Evolutionary conservation across 2,329 filamentous ascomycete species (phyloP).

Genomic region (Periconia sp.): DNA sequence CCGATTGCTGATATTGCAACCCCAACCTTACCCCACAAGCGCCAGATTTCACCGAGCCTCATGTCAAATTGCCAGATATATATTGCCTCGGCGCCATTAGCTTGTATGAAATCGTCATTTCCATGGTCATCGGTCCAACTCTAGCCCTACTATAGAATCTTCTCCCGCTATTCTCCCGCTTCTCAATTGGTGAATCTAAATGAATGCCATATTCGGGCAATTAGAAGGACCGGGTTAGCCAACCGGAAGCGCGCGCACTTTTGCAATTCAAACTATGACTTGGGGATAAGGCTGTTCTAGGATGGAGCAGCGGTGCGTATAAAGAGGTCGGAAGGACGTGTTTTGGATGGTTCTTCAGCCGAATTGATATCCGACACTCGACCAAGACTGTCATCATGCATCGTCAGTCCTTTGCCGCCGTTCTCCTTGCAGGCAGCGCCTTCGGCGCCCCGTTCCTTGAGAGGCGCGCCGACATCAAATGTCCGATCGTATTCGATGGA

Average conservation of each 20-base stretch:
- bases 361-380: neutral
- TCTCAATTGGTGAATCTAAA: constrained; percentile 25
- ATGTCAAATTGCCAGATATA: constrained; percentile 17
- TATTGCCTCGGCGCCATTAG: constrained; percentile 15
- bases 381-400: constrained; percentile 25
- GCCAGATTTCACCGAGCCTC: constrained; percentile 15
- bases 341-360: neutral
- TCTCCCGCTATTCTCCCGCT: constrained; percentile 21
- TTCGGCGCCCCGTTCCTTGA: constrained; percentile 29
- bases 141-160: constrained; percentile 31
- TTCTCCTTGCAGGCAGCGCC: constrained; percentile 27
- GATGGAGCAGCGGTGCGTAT: constrained; percentile 14
- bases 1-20: constrained; percentile 9
- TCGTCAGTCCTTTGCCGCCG: constrained; percentile 23
- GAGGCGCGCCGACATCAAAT: constrained; percentile 29
- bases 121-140: constrained; percentile 4
- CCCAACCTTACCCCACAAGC: constrained; percentile 15
- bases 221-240: constrained; percentile 16
- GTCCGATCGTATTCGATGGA: constrained; percentile 47
- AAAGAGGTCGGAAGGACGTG: constrained; percentile 9
- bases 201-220: constrained; percentile 20
- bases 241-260: constrained; percentile 13
- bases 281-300: constrained; percentile 2
- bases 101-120: constrained; percentile 16
- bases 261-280: constrained; percentile 4